phyloP scores from a whole-genome alignment of 2,329 filamentous ascomycete genomes.

The Colletotrichum sp. region DNA sequence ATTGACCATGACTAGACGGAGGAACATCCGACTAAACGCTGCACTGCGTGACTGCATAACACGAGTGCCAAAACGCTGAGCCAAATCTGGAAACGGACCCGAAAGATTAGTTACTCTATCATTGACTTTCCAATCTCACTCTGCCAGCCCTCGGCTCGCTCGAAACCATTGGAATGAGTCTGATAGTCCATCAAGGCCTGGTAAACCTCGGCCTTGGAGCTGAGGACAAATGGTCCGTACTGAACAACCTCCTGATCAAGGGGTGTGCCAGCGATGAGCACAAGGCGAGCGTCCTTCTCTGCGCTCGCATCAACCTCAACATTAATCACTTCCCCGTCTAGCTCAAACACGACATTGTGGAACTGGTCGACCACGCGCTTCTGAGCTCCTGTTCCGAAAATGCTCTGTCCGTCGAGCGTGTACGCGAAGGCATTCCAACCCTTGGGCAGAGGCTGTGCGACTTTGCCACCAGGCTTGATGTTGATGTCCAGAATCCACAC shows the following conservation, averaged over 20 bases:
- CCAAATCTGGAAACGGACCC: neutral
- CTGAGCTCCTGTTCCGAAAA: constrained; percentile 61
- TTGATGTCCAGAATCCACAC: constrained; percentile 94
- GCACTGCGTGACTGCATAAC: neutral
- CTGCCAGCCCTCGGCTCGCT: constrained; percentile 78
- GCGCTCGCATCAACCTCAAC: constrained; percentile 72
- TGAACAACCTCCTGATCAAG: constrained; percentile 82
- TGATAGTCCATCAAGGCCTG: constrained; percentile 81
- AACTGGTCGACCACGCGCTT: constrained; percentile 68
- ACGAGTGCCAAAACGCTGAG: neutral
- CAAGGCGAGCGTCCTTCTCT: constrained; percentile 61
- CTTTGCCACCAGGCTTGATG: constrained; percentile 77
- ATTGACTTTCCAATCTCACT: constrained; percentile 87
- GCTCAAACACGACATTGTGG: constrained; percentile 89
- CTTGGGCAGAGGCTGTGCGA: constrained; percentile 76
- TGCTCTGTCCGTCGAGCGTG: constrained; percentile 74
- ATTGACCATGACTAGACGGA: neutral
- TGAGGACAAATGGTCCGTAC: constrained; percentile 87
- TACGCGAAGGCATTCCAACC: constrained; percentile 94
- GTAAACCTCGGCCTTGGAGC: constrained; percentile 72
- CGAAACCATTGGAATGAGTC: constrained; percentile 77
- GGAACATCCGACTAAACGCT: neutral
- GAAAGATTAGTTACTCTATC: constrained; percentile 39
- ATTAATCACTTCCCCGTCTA: constrained; percentile 77
- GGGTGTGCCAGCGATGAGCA: constrained; percentile 80